Evolutionary conservation across 768 basidiomycete species (phyloP).

Genomic region (Lactarius trivialis): DNA sequence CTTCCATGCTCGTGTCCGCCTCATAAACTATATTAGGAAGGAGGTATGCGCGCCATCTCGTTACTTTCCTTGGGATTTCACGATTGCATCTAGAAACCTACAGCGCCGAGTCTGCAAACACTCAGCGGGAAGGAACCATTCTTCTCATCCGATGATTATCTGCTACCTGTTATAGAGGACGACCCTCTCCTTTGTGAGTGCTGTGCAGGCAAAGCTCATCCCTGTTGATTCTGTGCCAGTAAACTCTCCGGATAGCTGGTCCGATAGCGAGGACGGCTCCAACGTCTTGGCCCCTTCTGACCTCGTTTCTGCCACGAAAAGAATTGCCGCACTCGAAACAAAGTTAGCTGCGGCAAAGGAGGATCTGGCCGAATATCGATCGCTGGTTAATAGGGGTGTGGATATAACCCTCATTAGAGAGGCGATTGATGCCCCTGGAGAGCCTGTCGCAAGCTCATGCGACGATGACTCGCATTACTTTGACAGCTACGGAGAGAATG

Average conservation of each 20-base stretch:
- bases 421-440: slow-evolving; percentile 33
- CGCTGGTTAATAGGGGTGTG: slow-evolving; percentile 48
- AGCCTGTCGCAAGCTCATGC: slow-evolving; percentile 29
- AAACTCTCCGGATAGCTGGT: slow-evolving; percentile 72
- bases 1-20: slow-evolving; percentile 67
- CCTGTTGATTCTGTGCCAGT: slow-evolving; percentile 11
- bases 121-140: slow-evolving; percentile 56
- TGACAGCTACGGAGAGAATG: slow-evolving; percentile 82
- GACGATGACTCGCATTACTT: slow-evolving; percentile 96
- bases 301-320: slow-evolving; percentile 33
- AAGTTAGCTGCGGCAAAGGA: slow-evolving; percentile 53
- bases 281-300: slow-evolving; percentile 28
- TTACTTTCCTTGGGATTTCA: neutral
- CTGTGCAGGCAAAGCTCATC: neutral
- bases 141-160: slow-evolving; percentile 69
- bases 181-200: slow-evolving; percentile 84
- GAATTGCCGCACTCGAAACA: slow-evolving; percentile 53
- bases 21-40: slow-evolving; percentile 85
- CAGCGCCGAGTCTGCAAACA: slow-evolving; percentile 48
- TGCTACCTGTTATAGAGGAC: slow-evolving; percentile 76
- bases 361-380: slow-evolving; percentile 57
- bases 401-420: slow-evolving; percentile 41
- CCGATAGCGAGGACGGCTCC: slow-evolving; percentile 60
- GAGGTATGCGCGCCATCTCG: slow-evolving; percentile 38
- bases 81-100: slow-evolving; percentile 8